phyloP scores from a whole-genome alignment of 257 asterid species.

The Solanum gracilifrons region DNA sequence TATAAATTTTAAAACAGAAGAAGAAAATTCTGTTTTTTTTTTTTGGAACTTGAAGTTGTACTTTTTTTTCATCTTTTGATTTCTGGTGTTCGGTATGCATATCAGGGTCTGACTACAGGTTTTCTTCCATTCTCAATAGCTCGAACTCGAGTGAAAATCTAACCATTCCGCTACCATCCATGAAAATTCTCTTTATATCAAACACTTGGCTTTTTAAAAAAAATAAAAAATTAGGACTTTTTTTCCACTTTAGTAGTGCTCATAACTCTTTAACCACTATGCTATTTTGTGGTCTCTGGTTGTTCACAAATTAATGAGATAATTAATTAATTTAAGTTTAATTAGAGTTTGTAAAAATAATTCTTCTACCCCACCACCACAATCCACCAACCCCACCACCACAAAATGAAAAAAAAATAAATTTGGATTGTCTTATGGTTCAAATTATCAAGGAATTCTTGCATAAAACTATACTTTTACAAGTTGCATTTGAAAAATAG shows the following conservation, averaged over 20 bases:
- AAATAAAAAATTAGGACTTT: too few species aligned
- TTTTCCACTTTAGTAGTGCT: neutral
- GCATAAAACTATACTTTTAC: neutral
- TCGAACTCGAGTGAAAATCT: neutral
- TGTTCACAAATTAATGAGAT: neutral
- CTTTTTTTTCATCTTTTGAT: neutral
- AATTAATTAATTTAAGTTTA: neutral
- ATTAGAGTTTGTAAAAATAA: neutral
- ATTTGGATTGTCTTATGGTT: neutral
- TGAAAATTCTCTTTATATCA: too few species aligned
- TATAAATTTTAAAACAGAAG: conserved; percentile 5
- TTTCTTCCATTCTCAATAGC: neutral
- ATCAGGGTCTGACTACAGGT: too few species aligned
- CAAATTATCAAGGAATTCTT: neutral
- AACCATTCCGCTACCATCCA: neutral
- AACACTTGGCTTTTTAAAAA: neutral
- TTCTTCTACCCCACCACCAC: neutral
- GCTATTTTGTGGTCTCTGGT: neutral
- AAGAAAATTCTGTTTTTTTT: neutral
- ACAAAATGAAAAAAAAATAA: neutral
- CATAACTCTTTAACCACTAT: neutral
- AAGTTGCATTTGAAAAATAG: neutral
- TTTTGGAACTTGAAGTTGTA: neutral
- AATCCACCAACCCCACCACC: neutral
- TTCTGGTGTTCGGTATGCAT: too few species aligned